phyloP scores from a whole-genome alignment of 2,329 filamentous ascomycete genomes.

The Nakataea oryzae region DNA sequence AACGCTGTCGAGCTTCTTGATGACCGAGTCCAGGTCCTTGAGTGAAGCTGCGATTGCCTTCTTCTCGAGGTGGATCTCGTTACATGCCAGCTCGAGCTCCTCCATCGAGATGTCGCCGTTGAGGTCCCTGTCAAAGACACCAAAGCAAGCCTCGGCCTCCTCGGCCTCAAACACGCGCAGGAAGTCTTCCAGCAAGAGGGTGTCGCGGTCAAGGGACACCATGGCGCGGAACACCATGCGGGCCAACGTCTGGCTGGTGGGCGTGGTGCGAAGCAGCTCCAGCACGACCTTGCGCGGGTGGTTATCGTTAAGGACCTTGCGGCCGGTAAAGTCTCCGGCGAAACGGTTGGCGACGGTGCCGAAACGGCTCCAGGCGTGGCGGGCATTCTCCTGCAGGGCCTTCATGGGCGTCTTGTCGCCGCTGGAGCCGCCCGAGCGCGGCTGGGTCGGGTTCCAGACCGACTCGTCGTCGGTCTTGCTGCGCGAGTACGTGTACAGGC shows the following conservation, averaged over 20 bases:
- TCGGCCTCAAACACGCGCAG: slow-evolving; percentile 71
- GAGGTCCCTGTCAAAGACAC: slow-evolving; percentile 91
- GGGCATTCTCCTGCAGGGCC: slow-evolving; percentile 64
- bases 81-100: slow-evolving; percentile 84
- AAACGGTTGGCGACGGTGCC: slow-evolving; percentile 78
- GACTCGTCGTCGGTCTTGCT: slow-evolving; percentile 52
- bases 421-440: slow-evolving; percentile 23
- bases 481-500: slow-evolving; percentile 61
- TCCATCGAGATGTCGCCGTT: slow-evolving; percentile 96
- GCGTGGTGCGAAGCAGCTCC: slow-evolving; percentile 61
- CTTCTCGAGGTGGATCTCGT: slow-evolving; percentile 87
- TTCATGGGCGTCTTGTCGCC: slow-evolving; percentile 66
- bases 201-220: slow-evolving; percentile 62
- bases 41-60: slow-evolving; percentile 92
- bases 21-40: slow-evolving; percentile 90
- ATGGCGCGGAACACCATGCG: slow-evolving; percentile 84
- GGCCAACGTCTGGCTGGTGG: slow-evolving; percentile 72
- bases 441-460: slow-evolving; percentile 28
- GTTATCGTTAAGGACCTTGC: slow-evolving; percentile 51
- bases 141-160: slow-evolving; percentile 80
- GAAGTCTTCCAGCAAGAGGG: slow-evolving; percentile 68
- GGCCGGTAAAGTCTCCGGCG: slow-evolving; percentile 85
- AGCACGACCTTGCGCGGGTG: slow-evolving; percentile 80
- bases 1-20: slow-evolving; percentile 79
- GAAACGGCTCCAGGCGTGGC: slow-evolving; percentile 66